Base-by-base conservation (phyloP, 768 basidiomycete genomes). In the Podaxis rugospora region DNA sequence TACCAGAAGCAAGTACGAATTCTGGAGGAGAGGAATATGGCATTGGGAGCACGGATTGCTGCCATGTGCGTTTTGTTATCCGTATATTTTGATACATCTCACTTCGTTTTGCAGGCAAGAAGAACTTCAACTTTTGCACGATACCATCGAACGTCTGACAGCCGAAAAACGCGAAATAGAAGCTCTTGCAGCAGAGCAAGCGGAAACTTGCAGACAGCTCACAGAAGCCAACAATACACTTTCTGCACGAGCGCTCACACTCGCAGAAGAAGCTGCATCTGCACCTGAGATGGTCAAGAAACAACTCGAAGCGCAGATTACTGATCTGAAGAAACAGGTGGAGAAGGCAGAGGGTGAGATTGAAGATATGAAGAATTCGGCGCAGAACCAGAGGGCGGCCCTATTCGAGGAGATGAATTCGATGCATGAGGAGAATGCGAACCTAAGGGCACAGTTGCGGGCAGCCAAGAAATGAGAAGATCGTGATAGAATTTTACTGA, bases 381-480 rank as follows among this genome's bases (percentile, higher is more conserved):
- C 95, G 68, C 90, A 93, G 74, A 82, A 79, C 7, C 94, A 95
- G 75, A 80, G 89, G 64, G 85, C 93, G 58, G 88, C 89, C 35
- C 70, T 99, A 57, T 78, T 99, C 46, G 94, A 97, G 68, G 93
- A 96, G 76, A 80, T 96, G 66, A 94, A 92, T 70, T 78, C 82
- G 55, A 81, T 89, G 74, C 91, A 93, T 75, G 87, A 82, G 59
- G 91, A 93, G 75, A 93, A 94, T 67, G 79, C 76, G 42, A 83
- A 71, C 40, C 69, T 94, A 62, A 81, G 89, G 47, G 83, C 85
- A 35, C 92, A 93, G 71, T 66, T 94, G 65, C 80, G 91, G 55
- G 80, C 80, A 23, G 71, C 78, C 63, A 88, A 84, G 73, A 80
- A 77, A 73, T 81, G 69, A 52, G 28, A 35, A n/a, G 47, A 57